Conservation (phyloP, 1,139 yeast genomes). For the Fermentozyma sake region DNA sequence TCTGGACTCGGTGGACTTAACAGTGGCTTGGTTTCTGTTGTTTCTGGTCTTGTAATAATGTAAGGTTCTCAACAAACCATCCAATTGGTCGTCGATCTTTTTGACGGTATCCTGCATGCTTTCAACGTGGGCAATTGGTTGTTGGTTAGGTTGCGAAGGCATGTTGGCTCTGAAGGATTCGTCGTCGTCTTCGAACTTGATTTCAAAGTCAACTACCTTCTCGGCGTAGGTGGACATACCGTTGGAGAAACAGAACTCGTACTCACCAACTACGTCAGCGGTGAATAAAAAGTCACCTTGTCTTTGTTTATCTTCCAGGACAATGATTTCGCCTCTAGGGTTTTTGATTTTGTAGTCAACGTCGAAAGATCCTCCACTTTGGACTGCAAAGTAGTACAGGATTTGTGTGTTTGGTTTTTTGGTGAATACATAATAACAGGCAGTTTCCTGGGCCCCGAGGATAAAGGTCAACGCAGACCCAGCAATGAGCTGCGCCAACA, state of each 20-base stretch:
- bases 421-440: constrained; percentile 78
- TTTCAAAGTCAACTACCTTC: constrained; percentile 86
- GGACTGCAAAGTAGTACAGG: constrained; percentile 87
- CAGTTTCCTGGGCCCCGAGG: constrained; percentile 70
- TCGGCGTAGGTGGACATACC: constrained; percentile 84
- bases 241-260: constrained; percentile 87
- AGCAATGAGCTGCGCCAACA: constrained; percentile 23
- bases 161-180: constrained; percentile 53
- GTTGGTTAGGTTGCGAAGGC: constrained; percentile 58
- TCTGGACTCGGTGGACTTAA: constrained; percentile 80
- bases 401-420: constrained; percentile 59
- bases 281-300: constrained; percentile 82
- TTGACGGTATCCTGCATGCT: constrained; percentile 56
- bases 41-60: constrained; percentile 91
- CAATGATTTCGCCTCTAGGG: constrained; percentile 60
- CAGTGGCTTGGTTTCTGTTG: constrained; percentile 88
- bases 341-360: constrained; percentile 72
- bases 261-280: constrained; percentile 75
- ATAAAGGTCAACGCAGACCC: constrained; percentile 72
- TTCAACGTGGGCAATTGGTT: constrained; percentile 57
- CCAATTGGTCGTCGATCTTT: constrained; percentile 64
- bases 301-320: constrained; percentile 61
- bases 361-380: constrained; percentile 84
- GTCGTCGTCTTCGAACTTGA: constrained; percentile 52
- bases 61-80: constrained; percentile 58